Conservation (phyloP, 2,329 filamentous ascomycete genomes). For the Moelleriella libera region DNA sequence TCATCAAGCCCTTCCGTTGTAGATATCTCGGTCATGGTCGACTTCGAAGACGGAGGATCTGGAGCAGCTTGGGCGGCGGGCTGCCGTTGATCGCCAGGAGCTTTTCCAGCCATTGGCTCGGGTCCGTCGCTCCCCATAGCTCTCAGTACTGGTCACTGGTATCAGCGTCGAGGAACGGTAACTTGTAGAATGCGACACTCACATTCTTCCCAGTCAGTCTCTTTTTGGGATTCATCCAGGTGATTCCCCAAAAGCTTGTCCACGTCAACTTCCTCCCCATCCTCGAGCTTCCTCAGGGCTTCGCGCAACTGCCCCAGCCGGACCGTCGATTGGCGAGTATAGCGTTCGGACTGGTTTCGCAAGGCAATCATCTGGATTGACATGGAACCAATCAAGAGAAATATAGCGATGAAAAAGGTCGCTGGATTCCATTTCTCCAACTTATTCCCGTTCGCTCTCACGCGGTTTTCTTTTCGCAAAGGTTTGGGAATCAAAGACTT, state of each 20-base stretch:
- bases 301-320: conserved; percentile 66
- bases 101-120: too few species aligned
- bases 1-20: conserved; percentile 4
- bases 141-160: conserved; percentile 36
- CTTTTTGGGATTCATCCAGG: conserved; percentile 55
- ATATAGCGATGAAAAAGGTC: conserved; percentile 70
- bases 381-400: conserved; percentile 83
- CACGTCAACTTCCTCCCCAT: conserved; percentile 70
- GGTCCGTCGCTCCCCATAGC: conserved; percentile 51
- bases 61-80: conserved; percentile 17
- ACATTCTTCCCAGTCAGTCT: conserved; percentile 83
- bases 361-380: conserved; percentile 83
- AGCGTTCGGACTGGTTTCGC: conserved; percentile 59
- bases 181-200: conserved; percentile 12
- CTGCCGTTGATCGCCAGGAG: conserved; percentile 2
- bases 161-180: not conserved
- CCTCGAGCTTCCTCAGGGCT: conserved; percentile 55
- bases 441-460: conserved; percentile 22
- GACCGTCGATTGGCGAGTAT: conserved; percentile 62
- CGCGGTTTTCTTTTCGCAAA: conserved; percentile 31
- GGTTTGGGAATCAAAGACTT: conserved; percentile 54
- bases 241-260: conserved; percentile 58
- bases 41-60: conserved; percentile 7
- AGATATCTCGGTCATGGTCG: conserved; percentile 1
- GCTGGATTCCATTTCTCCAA: conserved; percentile 64